phyloP scores from a whole-genome alignment of 148 eudicot species.

The Diospyros kaki region DNA sequence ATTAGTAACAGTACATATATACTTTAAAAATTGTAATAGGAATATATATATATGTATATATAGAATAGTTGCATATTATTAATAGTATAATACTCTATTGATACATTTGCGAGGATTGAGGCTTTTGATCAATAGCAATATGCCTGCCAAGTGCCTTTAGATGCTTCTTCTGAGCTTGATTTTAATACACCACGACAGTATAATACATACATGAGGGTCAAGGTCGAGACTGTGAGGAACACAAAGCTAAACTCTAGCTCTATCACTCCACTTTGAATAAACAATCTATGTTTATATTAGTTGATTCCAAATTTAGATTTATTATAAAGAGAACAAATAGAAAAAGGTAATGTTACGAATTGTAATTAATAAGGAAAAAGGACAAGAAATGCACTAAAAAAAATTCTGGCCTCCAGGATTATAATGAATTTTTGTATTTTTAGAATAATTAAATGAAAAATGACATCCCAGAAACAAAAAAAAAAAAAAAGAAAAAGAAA shows the following conservation, averaged over 20 bases:
- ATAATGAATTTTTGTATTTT: too few relatives aligned
- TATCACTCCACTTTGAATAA: not conserved
- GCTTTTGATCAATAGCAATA: constrained; percentile 7
- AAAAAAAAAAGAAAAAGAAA: too few relatives aligned
- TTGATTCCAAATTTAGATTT: not conserved
- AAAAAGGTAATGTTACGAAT: too few relatives aligned
- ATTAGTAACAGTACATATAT: constrained; percentile 24
- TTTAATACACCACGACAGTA: constrained; percentile 2
- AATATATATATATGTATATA: not conserved
- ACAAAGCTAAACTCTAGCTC: constrained; percentile 17
- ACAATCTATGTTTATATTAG: not conserved
- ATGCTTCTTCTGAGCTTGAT: constrained; percentile 11
- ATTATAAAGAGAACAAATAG: too few relatives aligned
- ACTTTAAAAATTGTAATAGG: not conserved
- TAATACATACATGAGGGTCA: not conserved
- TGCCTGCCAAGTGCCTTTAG: not conserved
- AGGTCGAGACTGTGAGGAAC: not conserved
- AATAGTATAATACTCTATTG: not conserved
- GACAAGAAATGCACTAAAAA: too few relatives aligned
- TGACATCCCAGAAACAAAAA: too few relatives aligned
- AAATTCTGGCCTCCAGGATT: too few relatives aligned
- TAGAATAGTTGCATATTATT: too few relatives aligned
- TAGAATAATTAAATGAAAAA: too few relatives aligned
- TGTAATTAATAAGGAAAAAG: too few relatives aligned
- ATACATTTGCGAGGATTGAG: not conserved